phyloP scores from a whole-genome alignment of 73 alveolate species.

The Paramecium sonneborni region DNA sequence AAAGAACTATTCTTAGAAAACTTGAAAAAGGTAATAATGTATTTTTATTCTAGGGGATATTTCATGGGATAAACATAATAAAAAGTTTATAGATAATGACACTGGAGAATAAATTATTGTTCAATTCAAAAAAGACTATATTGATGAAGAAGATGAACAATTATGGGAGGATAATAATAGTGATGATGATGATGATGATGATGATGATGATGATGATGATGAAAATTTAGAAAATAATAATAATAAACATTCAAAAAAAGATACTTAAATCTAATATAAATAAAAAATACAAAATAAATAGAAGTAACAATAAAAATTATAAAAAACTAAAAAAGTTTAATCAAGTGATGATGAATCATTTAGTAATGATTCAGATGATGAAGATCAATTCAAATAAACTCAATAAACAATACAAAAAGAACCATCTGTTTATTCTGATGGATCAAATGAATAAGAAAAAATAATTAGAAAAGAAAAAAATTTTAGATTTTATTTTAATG shows the following conservation, averaged over 20 bases:
- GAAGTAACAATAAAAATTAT: neutral
- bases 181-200: neutral
- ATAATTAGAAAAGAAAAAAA: neutral
- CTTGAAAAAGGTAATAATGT: neutral
- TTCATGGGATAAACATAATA: neutral
- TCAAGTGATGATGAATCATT: neutral
- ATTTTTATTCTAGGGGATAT: neutral
- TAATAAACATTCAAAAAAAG: neutral
- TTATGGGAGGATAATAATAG: constrained; percentile 43
- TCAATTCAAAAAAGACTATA: constrained; percentile 13
- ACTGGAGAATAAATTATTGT: constrained; percentile 8
- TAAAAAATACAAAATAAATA: neutral
- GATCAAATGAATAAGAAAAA: neutral
- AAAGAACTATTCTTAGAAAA: constrained; percentile 44
- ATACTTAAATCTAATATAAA: neutral
- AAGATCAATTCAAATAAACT: neutral
- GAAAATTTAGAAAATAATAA: neutral
- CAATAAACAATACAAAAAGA: neutral
- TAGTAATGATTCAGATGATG: neutral
- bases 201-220: neutral
- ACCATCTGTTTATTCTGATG: neutral
- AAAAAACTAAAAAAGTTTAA: neutral
- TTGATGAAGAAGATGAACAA: constrained; percentile 56
- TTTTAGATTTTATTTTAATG: constrained; percentile 1
- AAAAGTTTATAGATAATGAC: constrained; percentile 27